Evolutionary conservation across 1,284 basidiomycete genomes (phyloP).

Genomic region (Microbotryum intermedium): DNA sequence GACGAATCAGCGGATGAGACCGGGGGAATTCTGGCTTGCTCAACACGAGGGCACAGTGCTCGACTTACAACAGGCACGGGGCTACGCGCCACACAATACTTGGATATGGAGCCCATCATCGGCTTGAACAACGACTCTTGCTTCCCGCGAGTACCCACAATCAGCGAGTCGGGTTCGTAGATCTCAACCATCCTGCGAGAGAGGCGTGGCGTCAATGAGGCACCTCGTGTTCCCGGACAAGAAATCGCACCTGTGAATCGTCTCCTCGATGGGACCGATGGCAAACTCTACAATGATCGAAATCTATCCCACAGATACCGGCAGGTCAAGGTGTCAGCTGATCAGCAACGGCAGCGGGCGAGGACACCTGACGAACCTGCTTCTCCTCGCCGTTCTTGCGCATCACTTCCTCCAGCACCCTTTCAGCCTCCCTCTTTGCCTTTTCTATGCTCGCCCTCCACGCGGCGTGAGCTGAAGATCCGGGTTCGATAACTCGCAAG

Average conservation of each 20-base stretch:
- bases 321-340: background rate
- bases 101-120: constrained; percentile 44
- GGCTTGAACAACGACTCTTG: constrained; percentile 39
- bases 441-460: constrained; percentile 52
- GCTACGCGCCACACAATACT: constrained; percentile 1
- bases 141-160: constrained; percentile 81
- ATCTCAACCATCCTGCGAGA: constrained; percentile 70
- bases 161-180: constrained; percentile 87
- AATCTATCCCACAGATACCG: constrained; percentile 47
- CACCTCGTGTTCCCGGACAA: background rate
- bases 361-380: constrained; percentile 58
- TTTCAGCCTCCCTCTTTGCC: constrained; percentile 76
- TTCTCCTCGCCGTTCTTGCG: constrained; percentile 73
- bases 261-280: constrained; percentile 77
- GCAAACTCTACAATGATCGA: constrained; percentile 91
- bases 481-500: constrained; percentile 69
- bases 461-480: constrained; percentile 23
- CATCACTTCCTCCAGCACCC: constrained; percentile 71
- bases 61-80: too few species aligned
- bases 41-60: background rate
- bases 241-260: constrained; percentile 46
- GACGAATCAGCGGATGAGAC: constrained; percentile 54
- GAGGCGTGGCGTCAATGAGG: background rate
- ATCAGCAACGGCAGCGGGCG: constrained; percentile 9
- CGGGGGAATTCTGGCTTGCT: background rate